Evolutionary conservation across 495 filamentous ascomycete species (phyloP).

Genomic region (Pseudomonodictys pantanalensis): DNA sequence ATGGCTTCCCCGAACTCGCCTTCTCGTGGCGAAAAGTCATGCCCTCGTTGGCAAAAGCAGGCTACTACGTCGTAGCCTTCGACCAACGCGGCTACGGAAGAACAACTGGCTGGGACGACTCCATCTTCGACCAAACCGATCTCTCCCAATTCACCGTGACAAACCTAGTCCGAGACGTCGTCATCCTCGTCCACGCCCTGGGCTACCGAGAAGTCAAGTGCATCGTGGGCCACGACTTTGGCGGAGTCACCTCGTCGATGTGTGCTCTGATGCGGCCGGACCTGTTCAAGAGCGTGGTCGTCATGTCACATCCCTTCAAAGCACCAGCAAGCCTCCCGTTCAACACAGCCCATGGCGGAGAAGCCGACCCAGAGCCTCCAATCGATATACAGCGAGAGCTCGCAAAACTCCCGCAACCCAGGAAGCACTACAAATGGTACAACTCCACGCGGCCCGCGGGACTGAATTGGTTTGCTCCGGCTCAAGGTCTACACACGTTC

Average conservation of each 20-base stretch:
- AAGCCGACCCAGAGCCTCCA: neutral
- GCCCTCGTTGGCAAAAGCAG: conserved; percentile 52
- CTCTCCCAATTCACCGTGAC: conserved; percentile 57
- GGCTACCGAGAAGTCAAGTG: conserved; percentile 58
- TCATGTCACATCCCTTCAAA: conserved; percentile 59
- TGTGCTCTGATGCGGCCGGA: conserved; percentile 63
- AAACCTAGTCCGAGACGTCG: conserved; percentile 59
- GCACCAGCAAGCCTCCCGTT: conserved; percentile 52
- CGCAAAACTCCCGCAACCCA: conserved; percentile 48
- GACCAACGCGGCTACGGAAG: conserved; percentile 70
- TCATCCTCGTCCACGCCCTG: conserved; percentile 59
- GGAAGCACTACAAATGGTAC: conserved; percentile 72
- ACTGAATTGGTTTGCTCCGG: conserved; percentile 56
- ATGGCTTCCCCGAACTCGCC: conserved; percentile 67
- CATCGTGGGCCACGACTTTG: conserved; percentile 67
- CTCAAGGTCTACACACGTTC: conserved; percentile 55
- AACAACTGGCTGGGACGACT: conserved; percentile 59
- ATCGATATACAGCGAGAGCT: conserved; percentile 56
- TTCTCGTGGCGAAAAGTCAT: conserved; percentile 68
- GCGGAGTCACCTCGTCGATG: conserved; percentile 55
- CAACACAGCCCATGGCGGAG: conserved; percentile 43
- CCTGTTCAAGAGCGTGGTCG: conserved; percentile 54
- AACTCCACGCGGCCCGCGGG: conserved; percentile 58
- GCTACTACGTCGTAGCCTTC: conserved; percentile 62
- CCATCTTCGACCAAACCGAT: conserved; percentile 51